Conservation (phyloP, 805 yeast genomes). For the Saccharomyces eubayanus region DNA sequence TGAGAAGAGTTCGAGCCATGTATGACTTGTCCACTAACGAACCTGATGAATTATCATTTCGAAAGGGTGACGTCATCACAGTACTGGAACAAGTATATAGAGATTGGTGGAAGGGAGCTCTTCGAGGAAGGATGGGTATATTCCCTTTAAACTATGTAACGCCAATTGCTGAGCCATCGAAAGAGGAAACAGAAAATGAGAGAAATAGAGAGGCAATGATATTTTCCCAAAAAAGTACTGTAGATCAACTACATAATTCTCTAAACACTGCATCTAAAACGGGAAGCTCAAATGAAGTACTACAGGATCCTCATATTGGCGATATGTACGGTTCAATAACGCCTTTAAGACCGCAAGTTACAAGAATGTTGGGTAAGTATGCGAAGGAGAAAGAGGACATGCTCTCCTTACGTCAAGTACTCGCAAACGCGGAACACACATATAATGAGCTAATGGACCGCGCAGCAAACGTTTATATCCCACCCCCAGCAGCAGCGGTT, state of each 20-base stretch:
- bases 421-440: constrained; percentile 56
- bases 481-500: constrained; percentile 3
- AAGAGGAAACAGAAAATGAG: constrained; percentile 49
- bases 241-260: constrained; percentile 50
- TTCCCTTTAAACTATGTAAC: constrained; percentile 90
- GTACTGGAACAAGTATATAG: constrained; percentile 81
- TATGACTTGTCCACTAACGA: constrained; percentile 74
- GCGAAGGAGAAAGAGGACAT: constrained; percentile 72
- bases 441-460: constrained; percentile 65
- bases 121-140: constrained; percentile 74
- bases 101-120: constrained; percentile 93
- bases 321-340: constrained; percentile 62
- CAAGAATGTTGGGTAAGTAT: constrained; percentile 68
- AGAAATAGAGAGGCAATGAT: constrained; percentile 43
- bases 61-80: constrained; percentile 78
- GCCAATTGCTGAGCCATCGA: constrained; percentile 59
- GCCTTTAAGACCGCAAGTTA: constrained; percentile 66
- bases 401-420: constrained; percentile 57
- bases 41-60: constrained; percentile 79
- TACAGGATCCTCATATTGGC: constrained; percentile 61
- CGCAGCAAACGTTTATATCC: constrained; percentile 26
- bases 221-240: constrained; percentile 46
- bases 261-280: constrained; percentile 23
- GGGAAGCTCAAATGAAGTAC: constrained; percentile 30
- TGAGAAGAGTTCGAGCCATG: constrained; percentile 71